phyloP scores from a whole-genome alignment of 768 basidiomycete species.

The Albatrellus ellisii region DNA sequence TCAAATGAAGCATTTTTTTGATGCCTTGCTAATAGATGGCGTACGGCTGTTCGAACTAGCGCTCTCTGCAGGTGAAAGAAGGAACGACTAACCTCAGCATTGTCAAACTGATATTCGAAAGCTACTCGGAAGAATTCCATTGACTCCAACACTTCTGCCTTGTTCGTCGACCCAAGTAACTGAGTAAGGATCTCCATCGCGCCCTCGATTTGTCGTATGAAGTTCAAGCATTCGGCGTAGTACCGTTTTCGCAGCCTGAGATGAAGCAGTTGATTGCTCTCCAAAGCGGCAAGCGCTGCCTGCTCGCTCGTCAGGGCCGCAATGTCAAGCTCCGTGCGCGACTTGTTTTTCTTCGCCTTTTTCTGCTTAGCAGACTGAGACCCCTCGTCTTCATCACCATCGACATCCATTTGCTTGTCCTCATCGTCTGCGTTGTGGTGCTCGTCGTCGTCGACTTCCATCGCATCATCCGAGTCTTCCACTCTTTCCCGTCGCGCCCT shows the following conservation, averaged over 20 bases:
- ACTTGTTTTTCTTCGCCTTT: conserved; percentile 43
- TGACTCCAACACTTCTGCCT: conserved; percentile 69
- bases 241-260: conserved; percentile 74
- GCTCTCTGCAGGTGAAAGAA: not conserved
- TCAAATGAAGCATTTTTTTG: conserved; percentile 92
- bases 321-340: conserved; percentile 45
- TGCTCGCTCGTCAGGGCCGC: conserved; percentile 59
- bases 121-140: conserved; percentile 86
- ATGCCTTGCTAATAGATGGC: conserved; percentile 54
- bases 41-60: not conserved
- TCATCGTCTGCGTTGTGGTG: too few species aligned
- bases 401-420: conserved; percentile 21
- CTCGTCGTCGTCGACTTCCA: conserved; percentile 45
- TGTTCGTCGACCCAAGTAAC: conserved; percentile 77
- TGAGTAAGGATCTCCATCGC: conserved; percentile 64
- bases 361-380: conserved; percentile 17
- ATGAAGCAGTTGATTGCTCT: conserved; percentile 50
- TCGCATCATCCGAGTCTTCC: conserved; percentile 27
- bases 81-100: conserved; percentile 45
- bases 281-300: conserved; percentile 52
- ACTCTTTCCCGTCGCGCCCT: not conserved
- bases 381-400: conserved; percentile 27
- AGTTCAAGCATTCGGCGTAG: conserved; percentile 72
- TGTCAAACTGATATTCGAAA: conserved; percentile 67
- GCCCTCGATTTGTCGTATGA: conserved; percentile 57